Percentiles rank a stretch among this genome's conserved stretches.
These are phyloP conservation scores for Lactarius vividus DNA, from an alignment of 768 basidiomycete species.

Conservation along the genomic window DNA sequence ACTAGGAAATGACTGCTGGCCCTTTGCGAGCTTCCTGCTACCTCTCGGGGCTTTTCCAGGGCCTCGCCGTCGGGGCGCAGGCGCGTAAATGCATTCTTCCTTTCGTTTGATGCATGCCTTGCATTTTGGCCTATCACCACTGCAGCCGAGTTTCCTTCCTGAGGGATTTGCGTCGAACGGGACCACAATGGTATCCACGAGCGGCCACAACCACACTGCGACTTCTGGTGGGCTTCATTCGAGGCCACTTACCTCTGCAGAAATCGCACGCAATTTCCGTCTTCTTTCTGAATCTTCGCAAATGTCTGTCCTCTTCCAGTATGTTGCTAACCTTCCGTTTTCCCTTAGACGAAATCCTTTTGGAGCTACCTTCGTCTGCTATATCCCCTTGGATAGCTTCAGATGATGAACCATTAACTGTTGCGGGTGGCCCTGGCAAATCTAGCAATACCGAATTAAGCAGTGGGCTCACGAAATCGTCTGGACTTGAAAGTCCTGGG, in stretches of 20 bases:
- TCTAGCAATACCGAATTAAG: slow-evolving; percentile 16
- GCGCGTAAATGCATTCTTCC: slow-evolving; percentile 52
- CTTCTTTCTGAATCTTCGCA: slow-evolving; percentile 38
- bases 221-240: slow-evolving; percentile 10
- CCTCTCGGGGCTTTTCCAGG: slow-evolving; percentile 75
- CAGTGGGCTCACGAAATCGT: slow-evolving; percentile 17
- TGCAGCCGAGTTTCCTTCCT: slow-evolving; percentile 77
- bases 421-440: slow-evolving; percentile 8
- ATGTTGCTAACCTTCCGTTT: slow-evolving; percentile 16
- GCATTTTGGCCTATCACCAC: slow-evolving; percentile 62
- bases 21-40: slow-evolving; percentile 28
- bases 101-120: slow-evolving; percentile 57
- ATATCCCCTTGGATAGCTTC: slow-evolving; percentile 19
- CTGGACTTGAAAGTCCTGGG: slow-evolving; percentile 6
- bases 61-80: slow-evolving; percentile 56
- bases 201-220: slow-evolving; percentile 18
- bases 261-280: slow-evolving; percentile 71
- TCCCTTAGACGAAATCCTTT: slow-evolving; percentile 11
- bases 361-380: slow-evolving; percentile 10
- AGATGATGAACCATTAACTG: slow-evolving; percentile 21
- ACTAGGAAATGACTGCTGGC: slow-evolving; percentile 6
- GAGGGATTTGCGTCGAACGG: slow-evolving; percentile 16
- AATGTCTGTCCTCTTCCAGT: slow-evolving; percentile 10
- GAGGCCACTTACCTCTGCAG: slow-evolving; percentile 58
- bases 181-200: slow-evolving; percentile 13